These are phyloP conservation scores for Pulveroboletus sp. DNA, from an alignment of 768 basidiomycete genomes.

Conservation along the genomic window DNA sequence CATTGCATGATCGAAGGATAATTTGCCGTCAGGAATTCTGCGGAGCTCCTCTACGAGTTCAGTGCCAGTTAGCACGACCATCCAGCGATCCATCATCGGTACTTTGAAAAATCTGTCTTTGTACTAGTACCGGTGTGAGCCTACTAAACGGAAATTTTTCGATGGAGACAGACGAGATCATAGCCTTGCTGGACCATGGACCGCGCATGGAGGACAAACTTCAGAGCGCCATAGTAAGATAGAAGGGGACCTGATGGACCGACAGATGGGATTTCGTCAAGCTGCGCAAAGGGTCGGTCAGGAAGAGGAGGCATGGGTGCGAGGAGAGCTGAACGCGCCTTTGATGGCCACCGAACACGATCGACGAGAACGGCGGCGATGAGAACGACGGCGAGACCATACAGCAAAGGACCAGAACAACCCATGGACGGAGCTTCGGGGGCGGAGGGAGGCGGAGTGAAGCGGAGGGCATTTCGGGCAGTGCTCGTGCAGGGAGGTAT, in stretches of 20 bases:
- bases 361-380: constrained; percentile 11
- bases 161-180: constrained; percentile 23
- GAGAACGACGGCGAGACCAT: constrained; percentile 16
- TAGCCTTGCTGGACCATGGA: constrained; percentile 36
- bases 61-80: constrained; percentile 39
- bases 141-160: neutral
- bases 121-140: constrained; percentile 23
- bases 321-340: constrained; percentile 13
- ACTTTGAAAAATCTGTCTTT: constrained; percentile 41
- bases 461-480: constrained; percentile 27
- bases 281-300: constrained; percentile 16
- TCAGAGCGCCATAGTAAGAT: constrained; percentile 30
- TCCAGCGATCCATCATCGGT: constrained; percentile 41
- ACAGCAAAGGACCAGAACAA: constrained; percentile 19
- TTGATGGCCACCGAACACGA: constrained; percentile 22
- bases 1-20: constrained; percentile 39
- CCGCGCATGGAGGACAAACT: constrained; percentile 29
- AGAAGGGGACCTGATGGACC: constrained; percentile 32
- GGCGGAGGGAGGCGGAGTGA: constrained; percentile 15
- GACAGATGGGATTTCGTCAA: constrained; percentile 32
- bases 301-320: neutral
- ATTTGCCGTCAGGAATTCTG: constrained; percentile 41
- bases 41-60: constrained; percentile 48
- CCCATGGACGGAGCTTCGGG: constrained; percentile 26
- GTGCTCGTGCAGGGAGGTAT: constrained; percentile 24